phyloP scores from a whole-genome alignment of 257 asterid genomes.

The Nicotiana sylvestris region DNA sequence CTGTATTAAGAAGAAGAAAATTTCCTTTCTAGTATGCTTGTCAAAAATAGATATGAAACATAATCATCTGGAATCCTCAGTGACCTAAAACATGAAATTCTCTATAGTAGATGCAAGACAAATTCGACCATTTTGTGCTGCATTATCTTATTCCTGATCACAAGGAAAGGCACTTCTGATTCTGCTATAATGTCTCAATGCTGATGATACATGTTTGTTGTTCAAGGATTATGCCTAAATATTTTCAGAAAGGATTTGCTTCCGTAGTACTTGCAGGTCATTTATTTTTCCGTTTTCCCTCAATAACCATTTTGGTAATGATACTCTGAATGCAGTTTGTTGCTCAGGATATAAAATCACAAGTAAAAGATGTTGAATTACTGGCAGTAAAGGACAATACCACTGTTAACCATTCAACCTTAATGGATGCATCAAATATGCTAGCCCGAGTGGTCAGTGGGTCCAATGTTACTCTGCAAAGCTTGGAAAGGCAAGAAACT shows the following conservation, averaged over 20 bases:
- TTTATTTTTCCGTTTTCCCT: background rate
- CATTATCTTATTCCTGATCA: background rate
- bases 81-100: background rate
- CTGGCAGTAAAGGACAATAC: constrained; percentile 15
- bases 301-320: background rate
- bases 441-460: background rate
- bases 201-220: background rate
- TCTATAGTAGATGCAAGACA: background rate
- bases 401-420: constrained; percentile 1
- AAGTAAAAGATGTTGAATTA: constrained; percentile 21
- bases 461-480: constrained; percentile 12
- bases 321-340: constrained; percentile 16
- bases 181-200: background rate
- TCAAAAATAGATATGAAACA: background rate
- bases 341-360: constrained; percentile 25
- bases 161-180: background rate
- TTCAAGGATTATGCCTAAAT: background rate
- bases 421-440: background rate
- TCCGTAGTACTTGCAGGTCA: background rate
- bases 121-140: background rate
- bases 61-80: background rate
- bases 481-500: constrained; percentile 23
- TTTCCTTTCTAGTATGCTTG: background rate
- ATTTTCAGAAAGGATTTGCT: background rate
- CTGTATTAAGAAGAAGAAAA: background rate